phyloP scores from a whole-genome alignment of 2,329 filamentous ascomycete genomes.

The Beauveria brongniartii region DNA sequence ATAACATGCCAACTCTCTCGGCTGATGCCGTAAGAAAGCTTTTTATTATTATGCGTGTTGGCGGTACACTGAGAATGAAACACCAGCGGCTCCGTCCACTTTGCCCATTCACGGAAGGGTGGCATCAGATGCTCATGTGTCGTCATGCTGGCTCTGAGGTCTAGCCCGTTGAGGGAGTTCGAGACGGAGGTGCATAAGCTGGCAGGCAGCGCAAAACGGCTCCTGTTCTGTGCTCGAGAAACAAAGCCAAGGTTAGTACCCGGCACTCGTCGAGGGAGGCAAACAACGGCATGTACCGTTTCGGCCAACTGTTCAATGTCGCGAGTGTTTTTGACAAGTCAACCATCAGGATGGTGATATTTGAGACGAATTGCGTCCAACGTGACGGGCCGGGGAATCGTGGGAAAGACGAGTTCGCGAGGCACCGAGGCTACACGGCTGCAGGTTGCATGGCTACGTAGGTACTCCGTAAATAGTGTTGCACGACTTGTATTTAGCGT shows the following conservation, averaged over 20 bases:
- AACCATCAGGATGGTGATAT: no score
- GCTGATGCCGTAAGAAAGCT: neutral
- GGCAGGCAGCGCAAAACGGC: neutral
- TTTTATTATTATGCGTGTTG: neutral
- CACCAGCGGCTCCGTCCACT: neutral
- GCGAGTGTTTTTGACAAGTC: no score
- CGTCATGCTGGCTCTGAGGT: neutral
- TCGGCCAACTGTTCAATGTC: neutral
- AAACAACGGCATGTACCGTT: neutral
- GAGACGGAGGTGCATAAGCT: constrained; percentile 7
- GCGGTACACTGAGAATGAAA: neutral
- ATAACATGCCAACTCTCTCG: neutral
- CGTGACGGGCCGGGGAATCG: no score
- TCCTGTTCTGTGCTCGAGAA: no score
- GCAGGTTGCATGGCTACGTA: neutral
- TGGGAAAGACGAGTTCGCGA: no score
- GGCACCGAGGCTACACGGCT: neutral
- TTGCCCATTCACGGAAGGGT: neutral
- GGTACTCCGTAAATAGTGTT: neutral
- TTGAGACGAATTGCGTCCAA: no score
- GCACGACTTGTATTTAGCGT: neutral
- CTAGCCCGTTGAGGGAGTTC: neutral
- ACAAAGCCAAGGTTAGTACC: no score
- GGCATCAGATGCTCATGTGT: constrained; percentile 8
- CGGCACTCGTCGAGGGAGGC: no score